Evolutionary conservation across 108 stramenopile genomes (phyloP).

Genomic region (Hondaea fermentalgiana): DNA sequence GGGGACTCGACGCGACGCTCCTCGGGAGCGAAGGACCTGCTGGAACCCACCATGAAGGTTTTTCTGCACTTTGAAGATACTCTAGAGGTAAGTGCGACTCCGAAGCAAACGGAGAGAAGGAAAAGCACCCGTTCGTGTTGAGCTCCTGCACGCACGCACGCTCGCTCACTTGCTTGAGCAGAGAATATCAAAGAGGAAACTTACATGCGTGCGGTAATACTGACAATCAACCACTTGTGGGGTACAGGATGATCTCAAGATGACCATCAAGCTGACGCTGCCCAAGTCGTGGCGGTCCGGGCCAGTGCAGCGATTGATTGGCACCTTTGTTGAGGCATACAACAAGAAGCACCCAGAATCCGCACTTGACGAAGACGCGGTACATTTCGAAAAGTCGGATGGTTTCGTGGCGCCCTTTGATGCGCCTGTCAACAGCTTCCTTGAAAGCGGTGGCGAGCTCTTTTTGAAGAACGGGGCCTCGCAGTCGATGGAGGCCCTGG

Average conservation of each 20-base stretch:
- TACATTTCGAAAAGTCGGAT: conserved; percentile 45
- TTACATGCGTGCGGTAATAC: no score
- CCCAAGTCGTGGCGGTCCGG: conserved; percentile 76
- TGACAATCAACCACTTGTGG: background rate
- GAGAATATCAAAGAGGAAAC: no score
- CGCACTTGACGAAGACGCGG: conserved; percentile 35
- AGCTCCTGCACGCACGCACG: background rate
- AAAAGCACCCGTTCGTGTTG: background rate
- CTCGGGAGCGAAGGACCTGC: background rate
- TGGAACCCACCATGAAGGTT: conserved; percentile 61
- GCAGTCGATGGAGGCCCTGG: background rate
- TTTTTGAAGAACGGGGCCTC: conserved; percentile 3
- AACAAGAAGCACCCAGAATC: conserved; percentile 61
- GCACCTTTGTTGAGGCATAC: conserved; percentile 71
- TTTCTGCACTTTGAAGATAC: conserved; percentile 75
- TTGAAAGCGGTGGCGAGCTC: background rate
- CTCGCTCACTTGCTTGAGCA: background rate
- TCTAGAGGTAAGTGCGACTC: background rate
- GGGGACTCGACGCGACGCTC: background rate
- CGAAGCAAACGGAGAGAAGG: background rate
- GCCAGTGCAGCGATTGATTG: conserved; percentile 60
- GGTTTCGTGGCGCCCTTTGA: background rate
- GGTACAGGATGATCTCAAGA: conserved; percentile 35
- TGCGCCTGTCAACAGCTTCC: background rate
- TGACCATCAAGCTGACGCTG: conserved; percentile 76